phyloP scores from a whole-genome alignment of 78 protist genomes.

The Tieghemostelium lacteum region DNA sequence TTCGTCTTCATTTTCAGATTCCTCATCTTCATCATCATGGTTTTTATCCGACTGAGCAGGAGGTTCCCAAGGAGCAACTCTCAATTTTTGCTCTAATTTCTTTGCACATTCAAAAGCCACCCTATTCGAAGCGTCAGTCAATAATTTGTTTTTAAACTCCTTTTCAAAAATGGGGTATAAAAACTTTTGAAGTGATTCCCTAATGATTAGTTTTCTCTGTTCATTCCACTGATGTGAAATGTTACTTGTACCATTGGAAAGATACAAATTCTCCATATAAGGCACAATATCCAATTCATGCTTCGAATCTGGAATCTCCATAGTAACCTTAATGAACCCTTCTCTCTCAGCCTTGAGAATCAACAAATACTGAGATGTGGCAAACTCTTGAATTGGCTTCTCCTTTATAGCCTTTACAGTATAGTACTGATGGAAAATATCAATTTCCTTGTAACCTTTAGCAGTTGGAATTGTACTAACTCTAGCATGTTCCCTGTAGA shows the following conservation, averaged over 20 bases:
- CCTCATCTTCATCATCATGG: not conserved
- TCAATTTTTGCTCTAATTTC: conserved; percentile 33
- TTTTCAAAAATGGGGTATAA: conserved; percentile 76
- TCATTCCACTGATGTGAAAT: conserved; percentile 74
- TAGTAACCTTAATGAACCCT: conserved; percentile 63
- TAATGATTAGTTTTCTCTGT: conserved; percentile 40
- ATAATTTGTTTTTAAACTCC: conserved; percentile 56
- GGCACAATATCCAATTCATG: conserved; percentile 35
- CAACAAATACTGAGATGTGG: conserved; percentile 52
- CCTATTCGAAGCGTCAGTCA: conserved; percentile 51
- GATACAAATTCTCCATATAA: conserved; percentile 49
- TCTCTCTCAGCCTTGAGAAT: conserved; percentile 81
- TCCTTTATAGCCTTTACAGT: conserved; percentile 42
- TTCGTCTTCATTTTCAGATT: conserved; percentile 36
- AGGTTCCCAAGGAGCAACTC: conserved; percentile 75
- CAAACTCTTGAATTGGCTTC: conserved; percentile 62
- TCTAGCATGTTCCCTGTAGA: conserved; percentile 54
- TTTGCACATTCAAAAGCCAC: conserved; percentile 70
- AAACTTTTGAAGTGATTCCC: conserved; percentile 46
- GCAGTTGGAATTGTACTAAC: conserved; percentile 63
- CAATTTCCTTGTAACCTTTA: conserved; percentile 61
- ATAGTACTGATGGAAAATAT: conserved; percentile 69
- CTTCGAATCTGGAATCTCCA: conserved; percentile 35
- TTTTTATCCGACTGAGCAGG: not conserved
- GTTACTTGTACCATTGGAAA: conserved; percentile 38